Conservation (phyloP, 1,284 basidiomycete species). For the Ganoderma sinense region DNA sequence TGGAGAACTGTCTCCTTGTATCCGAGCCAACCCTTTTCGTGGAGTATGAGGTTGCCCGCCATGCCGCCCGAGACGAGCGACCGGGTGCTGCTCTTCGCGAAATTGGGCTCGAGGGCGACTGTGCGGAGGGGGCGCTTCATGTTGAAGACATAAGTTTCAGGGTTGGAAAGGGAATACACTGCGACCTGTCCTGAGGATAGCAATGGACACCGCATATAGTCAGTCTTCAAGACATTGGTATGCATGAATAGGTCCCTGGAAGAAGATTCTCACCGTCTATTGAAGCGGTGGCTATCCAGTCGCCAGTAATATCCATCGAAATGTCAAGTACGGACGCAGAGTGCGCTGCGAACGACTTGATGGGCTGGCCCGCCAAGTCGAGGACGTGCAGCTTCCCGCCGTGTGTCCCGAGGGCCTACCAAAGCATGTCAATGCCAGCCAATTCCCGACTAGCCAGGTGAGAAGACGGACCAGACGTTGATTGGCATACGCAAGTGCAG, state of each 20-base stretch:
- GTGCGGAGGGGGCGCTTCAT: slow-evolving; percentile 93
- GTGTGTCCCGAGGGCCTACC: slow-evolving; percentile 89
- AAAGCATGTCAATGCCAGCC: slow-evolving; percentile 5
- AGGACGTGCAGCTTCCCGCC: slow-evolving; percentile 91
- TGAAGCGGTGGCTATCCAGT: slow-evolving; percentile 93
- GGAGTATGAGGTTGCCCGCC: slow-evolving; percentile 85
- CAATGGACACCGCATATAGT: background rate
- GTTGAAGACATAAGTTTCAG: slow-evolving; percentile 90
- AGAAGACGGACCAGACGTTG: slow-evolving; percentile 71
- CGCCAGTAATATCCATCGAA: slow-evolving; percentile 84
- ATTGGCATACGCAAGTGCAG: slow-evolving; percentile 81
- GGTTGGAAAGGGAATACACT: slow-evolving; percentile 84
- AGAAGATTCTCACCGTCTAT: slow-evolving; percentile 80
- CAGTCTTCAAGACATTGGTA: background rate
- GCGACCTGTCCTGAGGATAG: slow-evolving; percentile 80
- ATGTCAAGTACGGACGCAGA: slow-evolving; percentile 91
- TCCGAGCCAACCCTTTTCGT: slow-evolving; percentile 97
- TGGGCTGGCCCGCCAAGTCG: slow-evolving; percentile 79
- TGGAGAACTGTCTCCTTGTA: slow-evolving; percentile 92
- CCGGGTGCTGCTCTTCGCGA: slow-evolving; percentile 83
- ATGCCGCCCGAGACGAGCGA: slow-evolving; percentile 94
- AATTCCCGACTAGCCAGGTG: background rate
- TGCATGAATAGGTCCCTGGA: background rate
- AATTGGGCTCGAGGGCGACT: slow-evolving; percentile 91
- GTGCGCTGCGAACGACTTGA: slow-evolving; percentile 94